These are phyloP conservation scores for Candida arabinofermentans DNA, from an alignment of 805 yeast species.

Conservation along the genomic window DNA sequence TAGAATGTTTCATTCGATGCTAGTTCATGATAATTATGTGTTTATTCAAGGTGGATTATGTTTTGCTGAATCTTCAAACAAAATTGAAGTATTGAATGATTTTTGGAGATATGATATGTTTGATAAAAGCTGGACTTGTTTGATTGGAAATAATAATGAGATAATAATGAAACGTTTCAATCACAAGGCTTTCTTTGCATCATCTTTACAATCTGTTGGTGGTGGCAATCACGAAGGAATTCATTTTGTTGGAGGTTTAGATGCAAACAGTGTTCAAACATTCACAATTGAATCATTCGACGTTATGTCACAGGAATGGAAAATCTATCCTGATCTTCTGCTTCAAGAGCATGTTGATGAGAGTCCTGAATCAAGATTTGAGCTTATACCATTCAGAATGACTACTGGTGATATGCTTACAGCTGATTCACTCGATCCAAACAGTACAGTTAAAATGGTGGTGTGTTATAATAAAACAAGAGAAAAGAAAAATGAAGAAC, in stretches of 20 bases:
- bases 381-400: slow-evolving; percentile 2
- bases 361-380: background rate
- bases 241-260: slow-evolving; percentile 52
- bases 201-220: slow-evolving; percentile 32
- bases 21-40: slow-evolving; percentile 44
- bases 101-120: slow-evolving; percentile 63
- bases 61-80: slow-evolving; percentile 32
- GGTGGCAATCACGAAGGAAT: slow-evolving; percentile 43
- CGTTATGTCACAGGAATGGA: slow-evolving; percentile 34
- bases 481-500: slow-evolving; percentile 14
- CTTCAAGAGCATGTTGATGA: slow-evolving; percentile 9
- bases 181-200: slow-evolving; percentile 45
- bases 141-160: slow-evolving; percentile 35
- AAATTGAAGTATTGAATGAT: slow-evolving; percentile 52
- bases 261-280: slow-evolving; percentile 30
- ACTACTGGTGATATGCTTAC: slow-evolving; percentile 7
- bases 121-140: slow-evolving; percentile 48
- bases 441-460: slow-evolving; percentile 4
- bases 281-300: slow-evolving; percentile 41
- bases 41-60: slow-evolving; percentile 66
- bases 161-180: slow-evolving; percentile 38
- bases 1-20: slow-evolving; percentile 58
- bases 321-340: slow-evolving; percentile 5
- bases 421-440: slow-evolving; percentile 4
- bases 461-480: slow-evolving; percentile 9